Percentiles rank a stretch among this genome's conserved stretches.
Evolutionary conservation across 2,329 filamentous ascomycete genomes (phyloP).

Genomic region (Dryadomyces quercivorus): DNA sequence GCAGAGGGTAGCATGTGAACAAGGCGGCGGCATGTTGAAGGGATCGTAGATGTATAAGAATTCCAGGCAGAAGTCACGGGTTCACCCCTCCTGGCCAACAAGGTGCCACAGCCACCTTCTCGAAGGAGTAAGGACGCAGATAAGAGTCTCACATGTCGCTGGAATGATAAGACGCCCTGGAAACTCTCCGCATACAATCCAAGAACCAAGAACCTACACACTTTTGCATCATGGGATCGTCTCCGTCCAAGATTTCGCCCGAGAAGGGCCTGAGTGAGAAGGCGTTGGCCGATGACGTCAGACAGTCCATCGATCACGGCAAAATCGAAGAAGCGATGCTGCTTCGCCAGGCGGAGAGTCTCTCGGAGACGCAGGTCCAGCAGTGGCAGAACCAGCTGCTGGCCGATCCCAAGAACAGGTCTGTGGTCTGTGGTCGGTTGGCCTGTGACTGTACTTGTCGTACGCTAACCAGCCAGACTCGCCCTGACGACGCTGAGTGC

Average conservation of each 20-base stretch:
- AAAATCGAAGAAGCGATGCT: background rate
- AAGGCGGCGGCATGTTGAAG: background rate
- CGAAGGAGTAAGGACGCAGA: background rate
- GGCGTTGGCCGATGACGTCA: constrained; percentile 20
- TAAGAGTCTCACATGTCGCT: background rate
- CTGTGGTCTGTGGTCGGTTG: constrained; percentile 15
- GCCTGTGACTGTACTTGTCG: no score
- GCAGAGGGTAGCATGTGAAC: background rate
- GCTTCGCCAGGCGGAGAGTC: constrained; percentile 19
- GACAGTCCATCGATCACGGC: background rate
- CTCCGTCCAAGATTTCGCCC: constrained; percentile 17
- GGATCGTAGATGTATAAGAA: no score
- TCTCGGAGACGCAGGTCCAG: constrained; percentile 38
- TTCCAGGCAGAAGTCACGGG: background rate
- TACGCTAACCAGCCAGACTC: no score
- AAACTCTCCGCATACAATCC: no score
- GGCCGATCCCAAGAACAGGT: constrained; percentile 55
- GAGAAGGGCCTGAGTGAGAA: constrained; percentile 17
- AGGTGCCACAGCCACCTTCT: background rate
- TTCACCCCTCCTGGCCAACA: background rate
- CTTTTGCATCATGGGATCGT: constrained; percentile 16
- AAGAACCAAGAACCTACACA: no score
- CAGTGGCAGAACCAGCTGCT: constrained; percentile 52
- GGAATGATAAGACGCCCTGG: background rate
- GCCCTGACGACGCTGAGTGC: constrained; percentile 62